Percentiles rank a stretch among this genome's conserved stretches.
These are phyloP conservation scores for Candida sonorensis DNA, from an alignment of 805 yeast genomes.

Conservation along the genomic window DNA sequence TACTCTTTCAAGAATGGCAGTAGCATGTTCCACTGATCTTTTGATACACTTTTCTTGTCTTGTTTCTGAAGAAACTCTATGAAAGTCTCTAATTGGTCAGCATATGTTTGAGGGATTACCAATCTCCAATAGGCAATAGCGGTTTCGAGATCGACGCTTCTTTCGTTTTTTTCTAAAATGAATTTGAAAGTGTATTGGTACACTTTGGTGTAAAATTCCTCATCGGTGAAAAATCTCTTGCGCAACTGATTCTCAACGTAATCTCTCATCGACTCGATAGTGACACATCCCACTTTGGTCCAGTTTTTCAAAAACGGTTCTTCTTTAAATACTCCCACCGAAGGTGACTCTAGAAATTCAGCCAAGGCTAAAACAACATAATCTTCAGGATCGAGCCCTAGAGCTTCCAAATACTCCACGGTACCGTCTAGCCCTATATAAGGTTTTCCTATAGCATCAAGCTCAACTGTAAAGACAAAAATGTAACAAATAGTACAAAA, in stretches of 20 bases:
- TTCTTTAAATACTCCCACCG: constrained; percentile 53
- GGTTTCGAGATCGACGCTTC: constrained; percentile 47
- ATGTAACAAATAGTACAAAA: background rate
- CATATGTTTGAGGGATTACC: constrained; percentile 36
- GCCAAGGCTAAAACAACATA: constrained; percentile 64
- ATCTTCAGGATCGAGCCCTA: constrained; percentile 72
- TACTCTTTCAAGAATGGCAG: constrained; percentile 52
- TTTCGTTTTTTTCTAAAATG: constrained; percentile 53
- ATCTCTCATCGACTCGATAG: constrained; percentile 41
- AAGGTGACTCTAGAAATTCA: constrained; percentile 57
- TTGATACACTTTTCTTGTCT: constrained; percentile 45
- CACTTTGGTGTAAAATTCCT: constrained; percentile 43
- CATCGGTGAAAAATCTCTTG: constrained; percentile 27
- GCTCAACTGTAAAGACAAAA: constrained; percentile 7
- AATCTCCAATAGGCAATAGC: constrained; percentile 77
- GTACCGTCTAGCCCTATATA: constrained; percentile 77
- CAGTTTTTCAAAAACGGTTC: constrained; percentile 52
- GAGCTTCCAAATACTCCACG: constrained; percentile 53
- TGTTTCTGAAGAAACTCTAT: constrained; percentile 39
- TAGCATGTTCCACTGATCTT: constrained; percentile 85
- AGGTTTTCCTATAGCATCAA: constrained; percentile 20
- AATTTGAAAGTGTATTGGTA: constrained; percentile 70
- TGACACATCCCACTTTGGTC: constrained; percentile 30
- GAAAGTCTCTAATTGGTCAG: constrained; percentile 45
- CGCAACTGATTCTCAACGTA: constrained; percentile 27